Conservation (phyloP, 2,329 filamentous ascomycete genomes). For the Colletotrichum sp. region DNA sequence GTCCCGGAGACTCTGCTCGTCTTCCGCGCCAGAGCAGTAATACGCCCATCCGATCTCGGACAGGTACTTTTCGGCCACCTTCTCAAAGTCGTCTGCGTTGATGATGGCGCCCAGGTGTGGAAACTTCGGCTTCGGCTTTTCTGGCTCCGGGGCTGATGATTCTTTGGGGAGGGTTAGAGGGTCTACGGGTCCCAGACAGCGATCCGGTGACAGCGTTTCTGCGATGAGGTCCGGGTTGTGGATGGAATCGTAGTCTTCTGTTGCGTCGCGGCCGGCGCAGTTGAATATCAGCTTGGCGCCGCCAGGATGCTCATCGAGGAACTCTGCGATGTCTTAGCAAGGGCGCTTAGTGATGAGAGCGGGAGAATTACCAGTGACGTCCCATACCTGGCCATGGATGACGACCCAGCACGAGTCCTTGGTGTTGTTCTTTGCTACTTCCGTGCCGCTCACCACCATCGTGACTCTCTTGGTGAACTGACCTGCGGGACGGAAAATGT, state of each 20-base stretch:
- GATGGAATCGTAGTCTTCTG: slow-evolving; percentile 36
- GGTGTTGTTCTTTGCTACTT: slow-evolving; percentile 24
- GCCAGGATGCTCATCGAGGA: slow-evolving; percentile 36
- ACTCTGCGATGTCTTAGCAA: slow-evolving; percentile 26
- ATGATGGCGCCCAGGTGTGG: slow-evolving; percentile 36
- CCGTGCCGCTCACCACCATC: slow-evolving; percentile 13
- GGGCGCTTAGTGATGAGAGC: rapidly evolving
- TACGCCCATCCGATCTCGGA: slow-evolving; percentile 54
- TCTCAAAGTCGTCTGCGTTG: slow-evolving; percentile 41
- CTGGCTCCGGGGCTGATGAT: background rate
- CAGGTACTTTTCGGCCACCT: slow-evolving; percentile 34
- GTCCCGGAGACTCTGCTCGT: slow-evolving; percentile 73
- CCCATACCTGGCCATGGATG: slow-evolving; percentile 24
- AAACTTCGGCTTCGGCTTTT: background rate
- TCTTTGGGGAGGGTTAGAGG: background rate
- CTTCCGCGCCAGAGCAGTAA: slow-evolving; percentile 83
- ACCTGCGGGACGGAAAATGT: background rate
- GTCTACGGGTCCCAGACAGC: slow-evolving; percentile 31
- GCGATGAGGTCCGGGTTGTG: slow-evolving; percentile 33
- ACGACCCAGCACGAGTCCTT: slow-evolving; percentile 25
- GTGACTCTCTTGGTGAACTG: background rate
- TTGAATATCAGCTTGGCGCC: slow-evolving; percentile 35
- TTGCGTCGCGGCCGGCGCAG: slow-evolving; percentile 38
- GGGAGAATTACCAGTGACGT: slow-evolving; percentile 22
- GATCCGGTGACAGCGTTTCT: slow-evolving; percentile 28